Percentiles rank a stretch among this genome's conserved stretches.
phyloP scores from a whole-genome alignment of 2,329 filamentous ascomycete species.

The Neofusicoccum sp. region DNA sequence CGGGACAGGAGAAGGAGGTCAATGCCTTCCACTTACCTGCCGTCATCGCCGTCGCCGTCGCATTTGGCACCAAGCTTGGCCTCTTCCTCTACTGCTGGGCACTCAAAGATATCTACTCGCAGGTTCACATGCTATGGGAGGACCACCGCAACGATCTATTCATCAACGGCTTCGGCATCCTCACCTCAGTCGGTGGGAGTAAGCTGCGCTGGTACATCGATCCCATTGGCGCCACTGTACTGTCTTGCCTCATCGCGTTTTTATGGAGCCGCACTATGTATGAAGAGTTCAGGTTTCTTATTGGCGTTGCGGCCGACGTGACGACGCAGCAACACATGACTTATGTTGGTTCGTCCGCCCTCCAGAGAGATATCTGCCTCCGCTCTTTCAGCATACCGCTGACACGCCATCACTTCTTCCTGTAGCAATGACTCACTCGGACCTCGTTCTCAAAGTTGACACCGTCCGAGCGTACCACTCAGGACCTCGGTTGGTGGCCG shows the following conservation, averaged over 20 bases:
- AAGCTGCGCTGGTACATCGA: constrained; percentile 96
- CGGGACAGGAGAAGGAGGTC: constrained; percentile 48
- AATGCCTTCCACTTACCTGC: constrained; percentile 78
- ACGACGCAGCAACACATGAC: constrained; percentile 92
- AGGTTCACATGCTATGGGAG: constrained; percentile 91
- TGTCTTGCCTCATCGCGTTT: constrained; percentile 75
- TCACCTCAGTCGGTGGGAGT: constrained; percentile 87
- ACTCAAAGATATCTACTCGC: constrained; percentile 85
- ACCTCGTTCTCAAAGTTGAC: constrained; percentile 81
- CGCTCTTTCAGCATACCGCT: too few relatives aligned
- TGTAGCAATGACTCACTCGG: constrained; percentile 76
- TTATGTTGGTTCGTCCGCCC: constrained; percentile 69
- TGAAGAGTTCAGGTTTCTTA: constrained; percentile 84
- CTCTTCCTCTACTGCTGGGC: constrained; percentile 94
- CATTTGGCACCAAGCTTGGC: constrained; percentile 79
- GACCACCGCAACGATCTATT: constrained; percentile 97
- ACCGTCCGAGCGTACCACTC: constrained; percentile 94
- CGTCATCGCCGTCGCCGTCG: constrained; percentile 80
- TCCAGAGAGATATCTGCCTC: too few relatives aligned
- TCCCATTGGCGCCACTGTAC: constrained; percentile 82
- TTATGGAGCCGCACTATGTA: constrained; percentile 88
- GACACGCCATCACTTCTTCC: too few relatives aligned
- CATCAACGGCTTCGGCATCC: constrained; percentile 90
- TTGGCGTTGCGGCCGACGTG: constrained; percentile 84
- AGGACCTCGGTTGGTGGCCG: constrained; percentile 84